Evolutionary conservation across 164 flowering plant species (phyloP).

Genomic region (Magnolia kwangsiensis): DNA sequence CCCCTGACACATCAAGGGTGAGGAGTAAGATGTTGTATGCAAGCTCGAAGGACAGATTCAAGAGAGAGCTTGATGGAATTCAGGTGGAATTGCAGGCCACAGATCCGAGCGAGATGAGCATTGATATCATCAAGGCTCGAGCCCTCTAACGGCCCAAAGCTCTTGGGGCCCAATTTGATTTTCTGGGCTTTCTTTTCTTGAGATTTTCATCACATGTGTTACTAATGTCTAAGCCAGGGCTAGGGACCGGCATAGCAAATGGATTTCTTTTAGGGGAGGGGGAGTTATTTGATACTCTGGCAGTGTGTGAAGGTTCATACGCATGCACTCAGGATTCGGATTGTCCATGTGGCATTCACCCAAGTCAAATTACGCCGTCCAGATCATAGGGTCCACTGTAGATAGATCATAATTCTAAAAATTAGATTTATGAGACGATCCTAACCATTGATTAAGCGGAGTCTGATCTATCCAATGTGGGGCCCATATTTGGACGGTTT

Average conservation of each 20-base stretch:
- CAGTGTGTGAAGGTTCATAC: no score
- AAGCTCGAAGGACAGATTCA: conserved; percentile 82
- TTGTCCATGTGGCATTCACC: no score
- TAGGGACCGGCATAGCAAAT: not conserved
- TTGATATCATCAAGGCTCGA: conserved; percentile 58
- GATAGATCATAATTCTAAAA: no score
- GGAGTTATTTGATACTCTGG: no score
- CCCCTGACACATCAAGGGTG: conserved; percentile 67
- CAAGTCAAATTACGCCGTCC: no score
- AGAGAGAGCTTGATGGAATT: conserved; percentile 75
- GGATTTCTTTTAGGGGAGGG: not conserved
- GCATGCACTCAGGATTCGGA: no score
- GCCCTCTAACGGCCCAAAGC: conserved; percentile 19
- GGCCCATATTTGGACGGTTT: not conserved
- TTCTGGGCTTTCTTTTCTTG: not conserved
- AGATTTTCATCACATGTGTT: not conserved
- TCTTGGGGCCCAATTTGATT: not conserved
- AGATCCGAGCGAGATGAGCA: conserved; percentile 78
- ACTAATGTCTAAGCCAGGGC: not conserved
- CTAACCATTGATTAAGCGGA: no score
- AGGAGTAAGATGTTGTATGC: conserved; percentile 81
- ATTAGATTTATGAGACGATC: no score
- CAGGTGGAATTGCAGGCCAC: conserved; percentile 83
- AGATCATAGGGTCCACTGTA: no score
- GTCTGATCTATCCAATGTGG: no score